Evolutionary conservation across 1,284 basidiomycete genomes (phyloP).

Genomic region (Ganoderma multipileum): DNA sequence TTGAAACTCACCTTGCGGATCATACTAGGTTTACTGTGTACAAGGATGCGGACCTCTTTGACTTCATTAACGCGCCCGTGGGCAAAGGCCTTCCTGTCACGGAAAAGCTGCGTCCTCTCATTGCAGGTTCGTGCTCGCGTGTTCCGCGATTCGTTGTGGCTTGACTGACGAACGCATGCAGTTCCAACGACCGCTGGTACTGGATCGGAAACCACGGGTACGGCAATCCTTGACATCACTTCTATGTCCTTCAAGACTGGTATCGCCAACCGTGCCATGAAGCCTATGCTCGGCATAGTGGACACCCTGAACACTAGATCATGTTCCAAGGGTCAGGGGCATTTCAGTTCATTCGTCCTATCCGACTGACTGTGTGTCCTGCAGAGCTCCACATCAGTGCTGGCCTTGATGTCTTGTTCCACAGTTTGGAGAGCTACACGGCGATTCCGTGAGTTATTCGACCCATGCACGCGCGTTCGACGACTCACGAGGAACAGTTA

Average conservation of each 20-base stretch:
- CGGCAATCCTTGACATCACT: conserved; percentile 93
- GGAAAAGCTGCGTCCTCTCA: conserved; percentile 81
- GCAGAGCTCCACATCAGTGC: conserved; percentile 89
- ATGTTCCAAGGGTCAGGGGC: conserved; percentile 49
- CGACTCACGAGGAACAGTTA: conserved; percentile 57
- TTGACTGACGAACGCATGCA: conserved; percentile 31
- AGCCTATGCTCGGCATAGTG: conserved; percentile 88
- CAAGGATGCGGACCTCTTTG: conserved; percentile 90
- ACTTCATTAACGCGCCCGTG: conserved; percentile 97
- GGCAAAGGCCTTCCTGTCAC: conserved; percentile 91
- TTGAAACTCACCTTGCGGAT: conserved; percentile 2
- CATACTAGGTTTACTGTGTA: conserved; percentile 79
- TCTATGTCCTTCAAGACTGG: conserved; percentile 95
- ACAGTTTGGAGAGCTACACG: conserved; percentile 93
- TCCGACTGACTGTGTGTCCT: conserved; percentile 30
- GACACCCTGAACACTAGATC: conserved; percentile 76
- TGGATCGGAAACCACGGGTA: conserved; percentile 98
- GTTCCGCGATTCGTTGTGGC: not conserved
- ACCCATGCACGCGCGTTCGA: not conserved
- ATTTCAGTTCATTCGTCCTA: conserved; percentile 9
- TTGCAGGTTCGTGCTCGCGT: conserved; percentile 62
- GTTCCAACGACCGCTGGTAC: conserved; percentile 97
- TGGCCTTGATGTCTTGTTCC: conserved; percentile 94
- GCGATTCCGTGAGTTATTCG: conserved; percentile 76
- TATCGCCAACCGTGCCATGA: conserved; percentile 91